Evolutionary conservation across 768 basidiomycete genomes (phyloP), one percentile per base, ranked within the genome.

Genomic region (Russula olivacea): DNA sequence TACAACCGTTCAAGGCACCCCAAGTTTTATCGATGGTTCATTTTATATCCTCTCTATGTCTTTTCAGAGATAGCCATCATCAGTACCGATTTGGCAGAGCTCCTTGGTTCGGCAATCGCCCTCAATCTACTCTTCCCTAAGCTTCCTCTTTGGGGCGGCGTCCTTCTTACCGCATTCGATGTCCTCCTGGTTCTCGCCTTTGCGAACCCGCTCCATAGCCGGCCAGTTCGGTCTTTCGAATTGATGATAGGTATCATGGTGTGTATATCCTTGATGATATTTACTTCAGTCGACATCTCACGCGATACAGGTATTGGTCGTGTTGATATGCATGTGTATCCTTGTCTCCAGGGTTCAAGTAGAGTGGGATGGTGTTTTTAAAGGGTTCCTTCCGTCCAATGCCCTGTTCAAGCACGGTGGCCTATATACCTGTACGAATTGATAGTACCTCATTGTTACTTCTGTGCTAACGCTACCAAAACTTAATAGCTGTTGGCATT

Each of bases 181-280:
- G 81, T 83, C 36, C 72, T 83, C 43, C 59, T 83, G 56, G 72
- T 95, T 40, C 82, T 95, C 41, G 82, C 81, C 0, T 74, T 92
- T 63, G 80, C 86, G 5, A 88, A 91, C 70, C 89, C 89, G 10
- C 72, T 88, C 38, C 79, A 79, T 43, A 55, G 65, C 14, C 45
- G 65, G 38, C 89, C 88, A 7, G 87, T 86, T 45, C 81, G 80
- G 68, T 66, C 83, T 66, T 91, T 92, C 66, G 90, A 92, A 68
- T 66, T 80, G 17, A 65, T 87, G 19, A 88, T 91, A 51, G 67
- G 49, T 23, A 47, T 59, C 32, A 23, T 68, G 55, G 67, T 68
- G 17, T 15, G 65, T 51, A 45, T 38, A 25, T 45, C 30, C 51
- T 10, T 17, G 14, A 19, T 25, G 8, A 12, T 52, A 14, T 62